phyloP scores from a whole-genome alignment of 768 basidiomycete species.

The Chlorophyllum brunneum region DNA sequence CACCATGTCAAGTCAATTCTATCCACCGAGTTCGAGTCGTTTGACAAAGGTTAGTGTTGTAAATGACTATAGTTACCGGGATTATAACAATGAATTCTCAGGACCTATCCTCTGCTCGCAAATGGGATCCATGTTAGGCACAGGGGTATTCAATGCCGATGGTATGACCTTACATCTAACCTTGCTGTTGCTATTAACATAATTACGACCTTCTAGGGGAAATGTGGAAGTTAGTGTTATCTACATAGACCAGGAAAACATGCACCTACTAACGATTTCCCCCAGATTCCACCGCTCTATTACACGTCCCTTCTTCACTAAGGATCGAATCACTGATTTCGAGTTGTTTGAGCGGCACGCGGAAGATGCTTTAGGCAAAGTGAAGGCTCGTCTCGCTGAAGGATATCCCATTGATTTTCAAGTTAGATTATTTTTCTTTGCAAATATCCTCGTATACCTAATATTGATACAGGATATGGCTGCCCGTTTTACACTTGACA shows the following conservation, averaged over 20 bases:
- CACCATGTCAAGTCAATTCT: constrained; percentile 48
- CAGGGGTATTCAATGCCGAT: constrained; percentile 59
- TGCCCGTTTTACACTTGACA: constrained; percentile 59
- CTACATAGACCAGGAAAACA: background rate
- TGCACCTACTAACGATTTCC: background rate
- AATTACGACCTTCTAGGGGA: constrained; percentile 38
- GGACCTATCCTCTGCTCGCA: constrained; percentile 24
- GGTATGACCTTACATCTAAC: constrained; percentile 28
- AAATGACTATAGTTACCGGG: background rate
- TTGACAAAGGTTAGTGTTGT: constrained; percentile 35
- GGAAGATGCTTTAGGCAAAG: constrained; percentile 39
- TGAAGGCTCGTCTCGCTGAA: constrained; percentile 36
- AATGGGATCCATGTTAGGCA: constrained; percentile 40
- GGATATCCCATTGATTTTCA: constrained; percentile 57
- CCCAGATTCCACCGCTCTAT: constrained; percentile 57
- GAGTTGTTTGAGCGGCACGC: constrained; percentile 57
- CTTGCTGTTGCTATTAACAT: background rate
- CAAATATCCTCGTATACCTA: background rate
- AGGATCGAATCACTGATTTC: constrained; percentile 58
- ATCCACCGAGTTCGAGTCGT: constrained; percentile 44
- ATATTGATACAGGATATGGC: constrained; percentile 33
- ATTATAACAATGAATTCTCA: constrained; percentile 19
- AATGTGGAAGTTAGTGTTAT: constrained; percentile 56
- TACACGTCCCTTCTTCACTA: constrained; percentile 68
- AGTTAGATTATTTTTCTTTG: background rate